These are phyloP conservation scores for Xylaria sp. DNA, from an alignment of 2,329 filamentous ascomycete species.

Conservation along the genomic window DNA sequence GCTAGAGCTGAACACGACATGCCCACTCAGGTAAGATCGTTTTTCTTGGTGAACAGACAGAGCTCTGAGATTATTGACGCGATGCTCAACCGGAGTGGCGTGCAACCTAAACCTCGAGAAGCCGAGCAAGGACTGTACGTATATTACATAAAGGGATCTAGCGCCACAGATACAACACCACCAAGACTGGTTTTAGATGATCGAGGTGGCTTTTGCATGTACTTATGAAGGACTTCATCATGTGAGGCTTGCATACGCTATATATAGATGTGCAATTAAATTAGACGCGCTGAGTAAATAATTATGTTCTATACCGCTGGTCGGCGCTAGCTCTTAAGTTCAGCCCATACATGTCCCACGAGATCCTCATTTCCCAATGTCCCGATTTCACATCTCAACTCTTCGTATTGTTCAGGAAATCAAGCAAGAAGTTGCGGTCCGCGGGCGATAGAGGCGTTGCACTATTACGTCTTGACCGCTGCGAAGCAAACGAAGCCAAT, in stretches of 20 bases:
- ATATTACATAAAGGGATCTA: neutral
- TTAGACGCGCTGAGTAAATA: conserved; percentile 20
- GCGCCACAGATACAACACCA: neutral
- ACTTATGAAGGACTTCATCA: neutral
- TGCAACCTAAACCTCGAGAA: neutral
- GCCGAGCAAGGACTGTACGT: neutral
- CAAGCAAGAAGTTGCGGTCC: conserved; percentile 80
- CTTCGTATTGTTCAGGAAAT: conserved; percentile 67
- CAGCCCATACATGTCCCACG: neutral
- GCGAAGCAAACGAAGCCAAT: conserved; percentile 58
- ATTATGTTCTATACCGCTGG: neutral
- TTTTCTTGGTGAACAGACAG: neutral
- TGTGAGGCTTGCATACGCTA: conserved; percentile 11
- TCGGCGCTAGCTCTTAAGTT: neutral
- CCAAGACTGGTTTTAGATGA: neutral
- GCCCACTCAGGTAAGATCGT: neutral
- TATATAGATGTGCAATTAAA: conserved; percentile 29
- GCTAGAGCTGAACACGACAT: neutral
- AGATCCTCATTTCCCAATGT: neutral
- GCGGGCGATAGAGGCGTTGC: conserved; percentile 72
- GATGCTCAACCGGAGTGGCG: neutral
- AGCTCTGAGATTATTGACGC: too few species aligned
- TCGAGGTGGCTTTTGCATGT: neutral
- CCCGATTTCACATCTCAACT: conserved; percentile 42
- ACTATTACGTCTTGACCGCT: conserved; percentile 57